Conservation (phyloP, 768 basidiomycete species). For the Boletus barrowsii region DNA sequence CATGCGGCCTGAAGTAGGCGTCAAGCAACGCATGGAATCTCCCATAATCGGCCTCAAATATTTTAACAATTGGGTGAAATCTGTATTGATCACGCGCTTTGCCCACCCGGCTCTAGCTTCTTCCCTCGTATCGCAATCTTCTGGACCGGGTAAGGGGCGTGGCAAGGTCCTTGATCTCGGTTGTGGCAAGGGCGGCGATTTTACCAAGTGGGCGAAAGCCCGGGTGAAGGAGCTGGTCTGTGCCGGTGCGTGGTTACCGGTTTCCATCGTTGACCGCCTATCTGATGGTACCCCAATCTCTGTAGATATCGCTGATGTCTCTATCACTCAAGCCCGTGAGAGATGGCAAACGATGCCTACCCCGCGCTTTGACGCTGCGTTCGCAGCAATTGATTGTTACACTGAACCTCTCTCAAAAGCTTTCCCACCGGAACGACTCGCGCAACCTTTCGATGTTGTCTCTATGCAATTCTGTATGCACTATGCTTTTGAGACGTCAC, state of each 20-base stretch:
- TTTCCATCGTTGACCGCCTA: background rate
- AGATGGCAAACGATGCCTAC: conserved; percentile 57
- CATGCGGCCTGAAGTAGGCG: conserved; percentile 86
- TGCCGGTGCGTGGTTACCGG: conserved; percentile 56
- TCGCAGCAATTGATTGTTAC: conserved; percentile 90
- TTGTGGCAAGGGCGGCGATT: conserved; percentile 98
- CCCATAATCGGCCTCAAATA: conserved; percentile 96
- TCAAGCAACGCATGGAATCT: conserved; percentile 78
- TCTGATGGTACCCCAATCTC: background rate
- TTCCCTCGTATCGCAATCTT: conserved; percentile 29
- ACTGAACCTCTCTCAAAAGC: conserved; percentile 63
- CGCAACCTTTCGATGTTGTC: conserved; percentile 84
- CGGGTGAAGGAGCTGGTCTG: conserved; percentile 75
- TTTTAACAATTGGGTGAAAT: conserved; percentile 99
- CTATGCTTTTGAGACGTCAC: conserved; percentile 92
- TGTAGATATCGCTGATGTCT: conserved; percentile 85
- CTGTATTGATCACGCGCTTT: conserved; percentile 90
- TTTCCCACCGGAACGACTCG: conserved; percentile 60
- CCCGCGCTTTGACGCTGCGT: conserved; percentile 70
- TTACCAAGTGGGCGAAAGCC: conserved; percentile 93
- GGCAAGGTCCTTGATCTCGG: conserved; percentile 95
- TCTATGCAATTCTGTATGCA: conserved; percentile 99
- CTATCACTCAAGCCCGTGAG: conserved; percentile 80
- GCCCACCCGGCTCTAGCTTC: conserved; percentile 65
- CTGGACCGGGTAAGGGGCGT: conserved; percentile 27